phyloP scores from a whole-genome alignment of 2,329 filamentous ascomycete genomes.

The Fonsecaea erecta region DNA sequence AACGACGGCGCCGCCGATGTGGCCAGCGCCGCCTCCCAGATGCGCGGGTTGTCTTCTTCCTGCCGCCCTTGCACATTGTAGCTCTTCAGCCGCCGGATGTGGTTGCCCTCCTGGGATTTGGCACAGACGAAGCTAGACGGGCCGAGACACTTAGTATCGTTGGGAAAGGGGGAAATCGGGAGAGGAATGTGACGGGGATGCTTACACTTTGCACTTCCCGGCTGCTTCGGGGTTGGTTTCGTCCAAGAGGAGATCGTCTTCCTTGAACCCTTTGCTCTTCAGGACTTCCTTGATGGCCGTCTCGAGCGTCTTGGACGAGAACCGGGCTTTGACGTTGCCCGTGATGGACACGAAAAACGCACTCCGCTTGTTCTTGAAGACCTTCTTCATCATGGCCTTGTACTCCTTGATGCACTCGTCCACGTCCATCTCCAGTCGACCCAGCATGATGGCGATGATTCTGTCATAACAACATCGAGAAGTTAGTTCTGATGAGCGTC shows the following conservation, averaged over 20 bases:
- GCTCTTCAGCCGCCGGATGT: slow-evolving; percentile 38
- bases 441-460: slow-evolving; percentile 48
- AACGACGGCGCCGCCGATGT: slow-evolving; percentile 50
- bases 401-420: slow-evolving; percentile 45
- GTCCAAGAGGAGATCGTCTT: slow-evolving; percentile 36
- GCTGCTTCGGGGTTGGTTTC: slow-evolving; percentile 28
- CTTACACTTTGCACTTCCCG: slow-evolving; percentile 39
- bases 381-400: slow-evolving; percentile 35
- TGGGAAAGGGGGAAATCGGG: background rate
- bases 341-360: slow-evolving; percentile 7
- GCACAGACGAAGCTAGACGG: slow-evolving; percentile 39
- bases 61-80: slow-evolving; percentile 33
- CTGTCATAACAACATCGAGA: slow-evolving; percentile 1
- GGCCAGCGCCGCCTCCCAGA: slow-evolving; percentile 53
- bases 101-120: slow-evolving; percentile 26
- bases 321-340: slow-evolving; percentile 31
- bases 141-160: slow-evolving; percentile 5
- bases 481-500: background rate
- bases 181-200: slow-evolving; percentile 1
- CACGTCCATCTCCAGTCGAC: slow-evolving; percentile 44
- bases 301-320: slow-evolving; percentile 40
- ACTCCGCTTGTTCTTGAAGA: slow-evolving; percentile 39
- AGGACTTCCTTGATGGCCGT: slow-evolving; percentile 38
- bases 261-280: slow-evolving; percentile 22
- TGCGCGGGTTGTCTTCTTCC: slow-evolving; percentile 39